Conservation (phyloP, 805 yeast species). For the Yarrowia sp. region DNA sequence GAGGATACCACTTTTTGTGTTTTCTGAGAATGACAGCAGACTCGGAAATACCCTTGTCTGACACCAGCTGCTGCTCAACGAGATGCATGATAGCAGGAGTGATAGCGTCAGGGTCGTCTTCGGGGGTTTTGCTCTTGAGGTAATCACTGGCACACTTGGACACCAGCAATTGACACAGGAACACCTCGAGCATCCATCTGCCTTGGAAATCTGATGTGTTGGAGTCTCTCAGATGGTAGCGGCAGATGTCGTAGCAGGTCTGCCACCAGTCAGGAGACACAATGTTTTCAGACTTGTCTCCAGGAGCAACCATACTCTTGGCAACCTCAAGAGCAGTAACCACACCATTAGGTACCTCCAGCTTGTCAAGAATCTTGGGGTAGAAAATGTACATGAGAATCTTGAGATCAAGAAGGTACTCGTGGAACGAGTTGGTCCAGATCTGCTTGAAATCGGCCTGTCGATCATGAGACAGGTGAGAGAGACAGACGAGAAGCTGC, state of each 20-base stretch:
- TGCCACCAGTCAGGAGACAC: slow-evolving; percentile 8
- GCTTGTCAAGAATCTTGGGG: slow-evolving; percentile 42
- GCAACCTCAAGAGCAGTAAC: slow-evolving; percentile 46
- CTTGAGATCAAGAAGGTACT: slow-evolving; percentile 50
- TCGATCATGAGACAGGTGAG: slow-evolving; percentile 36
- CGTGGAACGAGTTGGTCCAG: slow-evolving; percentile 51
- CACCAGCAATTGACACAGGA: slow-evolving; percentile 5
- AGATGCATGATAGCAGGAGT: slow-evolving; percentile 1
- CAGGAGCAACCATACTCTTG: slow-evolving; percentile 36
- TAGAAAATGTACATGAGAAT: slow-evolving; percentile 48
- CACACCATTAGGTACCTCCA: slow-evolving; percentile 45
- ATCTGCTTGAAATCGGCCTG: slow-evolving; percentile 45
- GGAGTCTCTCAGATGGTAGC: slow-evolving; percentile 14
- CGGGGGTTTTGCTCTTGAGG: not conserved
- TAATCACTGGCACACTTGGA: not conserved
- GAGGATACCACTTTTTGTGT: slow-evolving; percentile 44
- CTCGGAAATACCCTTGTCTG: slow-evolving; percentile 18
- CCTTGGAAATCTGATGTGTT: slow-evolving; percentile 9
- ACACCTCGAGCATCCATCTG: slow-evolving; percentile 24
- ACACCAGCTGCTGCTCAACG: slow-evolving; percentile 11
- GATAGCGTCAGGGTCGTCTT: not conserved
- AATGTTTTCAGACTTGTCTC: not conserved
- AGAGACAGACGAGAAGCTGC: slow-evolving; percentile 49
- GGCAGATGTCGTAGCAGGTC: slow-evolving; percentile 17
- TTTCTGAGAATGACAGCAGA: slow-evolving; percentile 45